phyloP scores from a whole-genome alignment of 345 rosid species.

The Eutrema heterophyllum region DNA sequence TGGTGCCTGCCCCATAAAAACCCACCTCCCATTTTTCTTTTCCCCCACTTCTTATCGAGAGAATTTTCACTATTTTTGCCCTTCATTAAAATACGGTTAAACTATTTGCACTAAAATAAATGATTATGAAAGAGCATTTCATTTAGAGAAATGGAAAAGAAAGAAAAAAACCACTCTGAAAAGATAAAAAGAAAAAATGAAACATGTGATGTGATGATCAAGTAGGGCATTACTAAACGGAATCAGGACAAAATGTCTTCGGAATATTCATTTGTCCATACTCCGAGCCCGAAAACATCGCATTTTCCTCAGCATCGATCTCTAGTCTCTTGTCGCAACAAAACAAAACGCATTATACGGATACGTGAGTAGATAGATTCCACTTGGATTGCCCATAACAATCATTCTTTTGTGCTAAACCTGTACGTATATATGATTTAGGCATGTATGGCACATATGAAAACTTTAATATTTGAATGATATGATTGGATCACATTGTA shows the following conservation, averaged over 20 bases:
- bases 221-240: conserved; percentile 14
- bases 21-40: conserved; percentile 23
- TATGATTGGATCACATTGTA: background rate
- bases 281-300: conserved; percentile 8
- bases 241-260: conserved; percentile 23
- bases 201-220: conserved; percentile 31
- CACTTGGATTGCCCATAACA: background rate
- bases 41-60: conserved; percentile 11
- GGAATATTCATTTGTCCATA: conserved; percentile 34
- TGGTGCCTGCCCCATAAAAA: conserved; percentile 27
- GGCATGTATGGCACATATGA: background rate
- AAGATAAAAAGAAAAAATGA: background rate
- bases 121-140: background rate
- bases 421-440: background rate
- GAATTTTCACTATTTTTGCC: conserved; percentile 1
- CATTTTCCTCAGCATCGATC: conserved; percentile 10
- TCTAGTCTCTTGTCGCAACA: conserved; percentile 4
- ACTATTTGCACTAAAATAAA: conserved; percentile 1
- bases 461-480: background rate
- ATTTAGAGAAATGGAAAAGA: background rate
- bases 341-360: conserved; percentile 6
- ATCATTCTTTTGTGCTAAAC: background rate
- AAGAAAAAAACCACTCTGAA: too few species aligned
- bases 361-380: background rate
- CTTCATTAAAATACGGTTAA: background rate